Evolutionary conservation across 306 rosid species (phyloP), one percentile per base, ranked within the genome.

Genomic region (Medicago lupulina): DNA sequence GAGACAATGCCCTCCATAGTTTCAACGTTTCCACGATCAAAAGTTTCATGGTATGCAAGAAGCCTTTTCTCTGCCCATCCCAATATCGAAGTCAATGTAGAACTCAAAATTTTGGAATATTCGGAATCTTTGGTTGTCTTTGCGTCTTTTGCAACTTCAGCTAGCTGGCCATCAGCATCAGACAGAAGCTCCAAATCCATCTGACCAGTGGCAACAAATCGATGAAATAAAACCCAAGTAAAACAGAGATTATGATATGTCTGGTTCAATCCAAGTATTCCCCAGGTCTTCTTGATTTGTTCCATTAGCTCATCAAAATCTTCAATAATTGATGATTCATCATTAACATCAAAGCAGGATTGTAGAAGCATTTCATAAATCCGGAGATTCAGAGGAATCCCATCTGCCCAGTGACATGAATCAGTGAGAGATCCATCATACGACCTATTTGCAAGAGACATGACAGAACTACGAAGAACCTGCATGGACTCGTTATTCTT

Each of bases 51-150:
- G 84, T 95, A 95, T 3, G 99, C 99, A 83, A 95, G 97, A 41
- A 92, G 98, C 87, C 99, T 86, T 84, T 92, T 92, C 87, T 95
- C 99, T 13, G 97, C 96, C 99, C 97, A 95, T 21, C 99, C 99
- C 88, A 95, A 44, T 65, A 95, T 86, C 1, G 97, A 79, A 85
- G 93, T 90, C 93, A 95, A 83, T 14, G 97, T 89, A 44, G 96
- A 92, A 83, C 97, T 95, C 90, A 95, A 84, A 57, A 88, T 81
- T 82, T 90, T 90, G 65, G 93, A 87, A 77, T 89, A 92, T 47
- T 90, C 92, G 0, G 93, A 71, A 84, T 95, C 97, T 82, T 95
- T 95, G 21, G 93, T 89, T 60, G 90, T 77, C 93, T 95, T 95
- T 50, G 92, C 97, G 79, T 95, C 97, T 83, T 89, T 92, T 68